phyloP scores from a whole-genome alignment of 2,329 filamentous ascomycete species.

The Clonostachys sp. region DNA sequence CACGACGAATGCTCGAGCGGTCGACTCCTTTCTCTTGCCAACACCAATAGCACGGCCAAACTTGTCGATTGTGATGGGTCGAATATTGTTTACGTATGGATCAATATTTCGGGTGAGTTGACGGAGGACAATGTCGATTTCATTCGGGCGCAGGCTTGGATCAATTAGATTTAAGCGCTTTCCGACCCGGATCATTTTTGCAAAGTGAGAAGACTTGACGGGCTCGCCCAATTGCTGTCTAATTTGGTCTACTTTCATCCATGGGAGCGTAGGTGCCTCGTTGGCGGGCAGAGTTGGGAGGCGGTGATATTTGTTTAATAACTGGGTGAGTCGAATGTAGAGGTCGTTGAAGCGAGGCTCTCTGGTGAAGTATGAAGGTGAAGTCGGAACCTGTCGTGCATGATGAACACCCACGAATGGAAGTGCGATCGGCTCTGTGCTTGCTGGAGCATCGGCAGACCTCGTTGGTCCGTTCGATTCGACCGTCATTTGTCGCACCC shows the following conservation, averaged over 20 bases:
- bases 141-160: slow-evolving; percentile 66
- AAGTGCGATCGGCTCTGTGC: slow-evolving; percentile 2
- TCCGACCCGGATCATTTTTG: slow-evolving; percentile 68
- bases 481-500: slow-evolving; percentile 6
- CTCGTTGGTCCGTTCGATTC: neutral
- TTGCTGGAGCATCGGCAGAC: slow-evolving; percentile 6
- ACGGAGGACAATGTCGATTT: slow-evolving; percentile 60
- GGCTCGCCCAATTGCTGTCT: slow-evolving; percentile 65
- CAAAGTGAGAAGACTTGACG: slow-evolving; percentile 74
- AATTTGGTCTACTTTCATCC: slow-evolving; percentile 77
- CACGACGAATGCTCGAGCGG: slow-evolving; percentile 80
- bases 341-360: slow-evolving; percentile 83
- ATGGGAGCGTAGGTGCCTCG: slow-evolving; percentile 70
- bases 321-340: slow-evolving; percentile 66
- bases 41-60: slow-evolving; percentile 75
- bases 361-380: slow-evolving; percentile 92
- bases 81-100: slow-evolving; percentile 59
- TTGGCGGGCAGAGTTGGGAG: slow-evolving; percentile 64
- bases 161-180: slow-evolving; percentile 83
- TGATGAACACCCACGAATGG: slow-evolving; percentile 31
- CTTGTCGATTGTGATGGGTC: slow-evolving; percentile 64
- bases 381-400: slow-evolving; percentile 75
- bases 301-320: slow-evolving; percentile 67
- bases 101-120: slow-evolving; percentile 74
- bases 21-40: slow-evolving; percentile 83